Evolutionary conservation across 208 protist species (phyloP), one percentile per base, ranked within the genome.

Genomic region (Entamoeba histolytica): DNA sequence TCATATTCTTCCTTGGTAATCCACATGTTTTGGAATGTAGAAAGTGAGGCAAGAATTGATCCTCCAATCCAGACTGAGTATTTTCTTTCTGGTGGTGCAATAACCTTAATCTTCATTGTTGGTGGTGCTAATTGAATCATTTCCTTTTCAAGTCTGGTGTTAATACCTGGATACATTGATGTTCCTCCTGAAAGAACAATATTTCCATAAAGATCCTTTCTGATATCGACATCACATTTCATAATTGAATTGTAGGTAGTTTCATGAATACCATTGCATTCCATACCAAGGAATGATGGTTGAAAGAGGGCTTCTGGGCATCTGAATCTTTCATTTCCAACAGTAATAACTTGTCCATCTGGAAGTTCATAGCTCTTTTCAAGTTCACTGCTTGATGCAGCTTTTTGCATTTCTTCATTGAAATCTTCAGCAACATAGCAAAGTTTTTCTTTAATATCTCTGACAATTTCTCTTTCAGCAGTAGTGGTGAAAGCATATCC

Each of bases 1-100:
- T 99, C 97, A 95, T 99, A 99, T 95, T 99, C 98, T 93, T 98
- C 96, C 96, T 98, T 98, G 93, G 97, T 97, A 93, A 99, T 98
- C 98, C 98, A 99, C 97, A 98, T 98, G 92, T 97, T 96, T 93
- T 98, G 96, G 96, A 99, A 99, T 39, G 98, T 98, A 28, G 96
- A 96, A 52, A 99, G 96, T 39, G 97, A 98, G 17, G 98, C 97
- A 44, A 99, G 94, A 93, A 99, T 99, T 44, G 98, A 99, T 91
- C 98, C 98, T 92, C 98, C 98, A 92, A 99, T 98, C 98, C 98
- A 99, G 44, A 98, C 98, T 92, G 96, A 97, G 96, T 98, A 98
- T 94, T 98, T 98, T 69, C 98, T 95, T 93, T 99, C 98, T 50
- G 97, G 97, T 93, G 73, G 94, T 15, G 96, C 96, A 49, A 95